Evolutionary conservation across 2,329 filamentous ascomycete genomes (phyloP).

Genomic region (Bipolaris bicolor): DNA sequence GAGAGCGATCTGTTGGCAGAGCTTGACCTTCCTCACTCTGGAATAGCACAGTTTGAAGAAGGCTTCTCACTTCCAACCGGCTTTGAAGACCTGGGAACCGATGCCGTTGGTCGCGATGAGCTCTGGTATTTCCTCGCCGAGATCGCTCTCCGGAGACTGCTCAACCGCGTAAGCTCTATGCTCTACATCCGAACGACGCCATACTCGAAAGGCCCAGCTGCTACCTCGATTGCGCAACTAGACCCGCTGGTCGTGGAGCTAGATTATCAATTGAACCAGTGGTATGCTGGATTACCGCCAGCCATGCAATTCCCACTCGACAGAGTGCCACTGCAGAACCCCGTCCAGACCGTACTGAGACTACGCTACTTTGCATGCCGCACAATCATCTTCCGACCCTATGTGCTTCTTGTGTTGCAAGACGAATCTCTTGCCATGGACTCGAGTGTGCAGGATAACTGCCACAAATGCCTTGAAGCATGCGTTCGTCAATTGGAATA

Average conservation of each 20-base stretch:
- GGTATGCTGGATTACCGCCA: slow-evolving; percentile 79
- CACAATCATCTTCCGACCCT: slow-evolving; percentile 85
- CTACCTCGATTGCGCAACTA: slow-evolving; percentile 72
- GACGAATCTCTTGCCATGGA: slow-evolving; percentile 76
- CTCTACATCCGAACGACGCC: slow-evolving; percentile 72
- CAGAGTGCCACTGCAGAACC: slow-evolving; percentile 69
- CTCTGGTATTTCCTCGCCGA: slow-evolving; percentile 87
- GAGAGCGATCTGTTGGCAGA: slow-evolving; percentile 81
- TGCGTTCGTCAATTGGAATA: slow-evolving; percentile 80
- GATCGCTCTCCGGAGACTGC: slow-evolving; percentile 75
- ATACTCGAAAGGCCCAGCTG: slow-evolving; percentile 47
- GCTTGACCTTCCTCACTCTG: slow-evolving; percentile 80
- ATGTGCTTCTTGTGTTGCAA: slow-evolving; percentile 79
- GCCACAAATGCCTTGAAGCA: slow-evolving; percentile 80
- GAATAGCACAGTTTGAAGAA: slow-evolving; percentile 82
- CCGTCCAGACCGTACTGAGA: slow-evolving; percentile 78
- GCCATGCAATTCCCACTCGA: slow-evolving; percentile 80
- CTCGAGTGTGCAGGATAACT: slow-evolving; percentile 75
- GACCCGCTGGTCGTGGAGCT: slow-evolving; percentile 80
- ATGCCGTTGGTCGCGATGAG: slow-evolving; percentile 73
- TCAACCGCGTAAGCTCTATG: slow-evolving; percentile 79
- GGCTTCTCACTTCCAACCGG: slow-evolving; percentile 77
- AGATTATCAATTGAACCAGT: slow-evolving; percentile 81
- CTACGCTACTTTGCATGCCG: slow-evolving; percentile 84
- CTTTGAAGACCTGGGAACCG: slow-evolving; percentile 72